Evolutionary conservation across 1,139 yeast genomes (phyloP).

Genomic region (Kazachstania sp.): DNA sequence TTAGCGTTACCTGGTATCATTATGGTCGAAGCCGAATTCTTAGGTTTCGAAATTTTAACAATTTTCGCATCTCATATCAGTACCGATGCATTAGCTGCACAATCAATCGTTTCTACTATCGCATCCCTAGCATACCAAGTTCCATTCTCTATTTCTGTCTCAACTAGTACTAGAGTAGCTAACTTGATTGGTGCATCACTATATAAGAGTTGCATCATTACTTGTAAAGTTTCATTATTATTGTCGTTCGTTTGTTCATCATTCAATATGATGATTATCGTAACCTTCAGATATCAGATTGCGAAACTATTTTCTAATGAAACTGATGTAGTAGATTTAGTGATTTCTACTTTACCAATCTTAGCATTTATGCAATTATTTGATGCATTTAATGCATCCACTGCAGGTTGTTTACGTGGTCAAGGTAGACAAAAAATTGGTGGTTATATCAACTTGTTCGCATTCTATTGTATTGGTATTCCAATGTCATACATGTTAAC

Average conservation of each 20-base stretch:
- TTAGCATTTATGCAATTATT: constrained; percentile 67
- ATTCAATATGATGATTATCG: constrained; percentile 48
- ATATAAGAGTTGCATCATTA: constrained; percentile 26
- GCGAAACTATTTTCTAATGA: constrained; percentile 68
- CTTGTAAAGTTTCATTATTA: constrained; percentile 26
- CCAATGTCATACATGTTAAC: constrained; percentile 65
- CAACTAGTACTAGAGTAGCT: constrained; percentile 69
- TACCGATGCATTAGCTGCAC: constrained; percentile 61
- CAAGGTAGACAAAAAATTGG: constrained; percentile 83
- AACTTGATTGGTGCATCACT: constrained; percentile 67
- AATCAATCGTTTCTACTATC: constrained; percentile 61
- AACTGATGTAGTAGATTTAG: constrained; percentile 47
- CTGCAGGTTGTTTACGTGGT: constrained; percentile 79
- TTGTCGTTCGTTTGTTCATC: constrained; percentile 42
- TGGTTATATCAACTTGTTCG: constrained; percentile 65
- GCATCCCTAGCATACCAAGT: constrained; percentile 63
- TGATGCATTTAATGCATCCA: constrained; percentile 74
- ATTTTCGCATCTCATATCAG: constrained; percentile 35
- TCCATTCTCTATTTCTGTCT: constrained; percentile 68
- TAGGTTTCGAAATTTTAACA: constrained; percentile 76
- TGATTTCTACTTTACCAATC: constrained; percentile 50
- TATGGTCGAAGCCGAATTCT: constrained; percentile 79
- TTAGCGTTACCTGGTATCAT: constrained; percentile 74
- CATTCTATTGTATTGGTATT: constrained; percentile 64
- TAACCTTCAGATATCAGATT: constrained; percentile 44